Conservation (phyloP, 805 yeast species). For the Lachancea lanzarotensis region DNA sequence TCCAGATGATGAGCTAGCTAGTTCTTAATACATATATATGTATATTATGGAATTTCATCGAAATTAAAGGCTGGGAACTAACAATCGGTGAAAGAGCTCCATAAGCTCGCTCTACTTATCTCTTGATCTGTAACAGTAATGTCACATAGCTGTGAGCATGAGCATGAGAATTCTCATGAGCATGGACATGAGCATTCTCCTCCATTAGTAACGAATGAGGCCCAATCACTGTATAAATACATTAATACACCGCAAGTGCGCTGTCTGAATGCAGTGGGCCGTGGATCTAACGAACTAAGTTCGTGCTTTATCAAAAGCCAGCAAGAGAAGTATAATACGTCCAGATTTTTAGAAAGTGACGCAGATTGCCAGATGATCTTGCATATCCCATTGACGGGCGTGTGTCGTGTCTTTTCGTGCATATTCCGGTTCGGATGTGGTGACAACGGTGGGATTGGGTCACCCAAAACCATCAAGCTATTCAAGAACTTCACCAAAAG, state of each 20-base stretch:
- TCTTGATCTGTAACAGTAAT: slow-evolving; percentile 11
- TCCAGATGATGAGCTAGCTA: neutral
- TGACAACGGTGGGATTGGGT: slow-evolving; percentile 41
- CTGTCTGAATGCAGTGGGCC: slow-evolving; percentile 56
- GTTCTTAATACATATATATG: too few species aligned
- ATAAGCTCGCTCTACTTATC: neutral
- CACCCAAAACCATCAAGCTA: slow-evolving; percentile 64
- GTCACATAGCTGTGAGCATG: slow-evolving; percentile 32
- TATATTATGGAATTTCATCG: too few species aligned
- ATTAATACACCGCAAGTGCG: slow-evolving; percentile 55
- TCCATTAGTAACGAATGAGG: slow-evolving; percentile 63
- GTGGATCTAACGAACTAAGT: slow-evolving; percentile 34
- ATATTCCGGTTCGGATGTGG: slow-evolving; percentile 51
- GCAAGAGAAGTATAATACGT: slow-evolving; percentile 42
- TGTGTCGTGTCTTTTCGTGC: slow-evolving; percentile 67
- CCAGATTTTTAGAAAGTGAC: slow-evolving; percentile 53
- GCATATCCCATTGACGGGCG: slow-evolving; percentile 72
- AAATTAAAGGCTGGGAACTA: too few species aligned
- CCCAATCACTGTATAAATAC: slow-evolving; percentile 58
- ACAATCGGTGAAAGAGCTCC: too few species aligned
- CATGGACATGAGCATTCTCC: slow-evolving; percentile 35
- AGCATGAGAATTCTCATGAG: slow-evolving; percentile 10
- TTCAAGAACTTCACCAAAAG: slow-evolving; percentile 58
- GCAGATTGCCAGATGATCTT: slow-evolving; percentile 76
- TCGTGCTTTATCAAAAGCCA: slow-evolving; percentile 46